Evolutionary conservation across 2,329 filamentous ascomycete genomes (phyloP), one percentile per base, ranked within the genome.

Genomic region (Alternaria sp.): DNA sequence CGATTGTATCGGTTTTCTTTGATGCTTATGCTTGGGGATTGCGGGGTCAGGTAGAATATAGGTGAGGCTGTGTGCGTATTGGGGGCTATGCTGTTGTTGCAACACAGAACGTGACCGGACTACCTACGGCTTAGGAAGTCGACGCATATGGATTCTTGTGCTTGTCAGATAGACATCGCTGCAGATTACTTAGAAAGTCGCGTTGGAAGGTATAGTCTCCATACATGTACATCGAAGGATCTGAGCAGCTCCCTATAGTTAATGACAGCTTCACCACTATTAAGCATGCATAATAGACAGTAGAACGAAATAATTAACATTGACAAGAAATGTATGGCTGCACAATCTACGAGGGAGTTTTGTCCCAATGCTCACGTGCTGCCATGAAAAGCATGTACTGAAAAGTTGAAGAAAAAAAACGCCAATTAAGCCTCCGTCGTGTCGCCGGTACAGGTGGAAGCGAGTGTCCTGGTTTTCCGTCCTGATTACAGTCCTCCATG

Each of bases 401-500:
- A 46, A 34, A 54, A 50, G 18, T 25, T 12, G 14, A 54, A 49
- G 28, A 43, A 38, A 11, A 45, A 32, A 54, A 38, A 44, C 44
- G 38, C 40, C 30, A 45, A 38, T 48, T 28, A 64, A 52, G 52
- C 59, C 48, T 20, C 25, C 44, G n/a, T 32, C 20, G 32, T 50
- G 27, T 48, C 22, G 48, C 41, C 11, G 12, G 25, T 41, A 46
- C 48, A 45, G 34, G 12, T 22, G 45, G 36, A 62, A 72, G 53
- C 36, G 62, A 70, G 56, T 66, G 69, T 70, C 66, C 69, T 56
- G 36, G 28, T 57, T 46, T 62, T 27, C 60, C 53, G 43, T 48
- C 57, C 58, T 41, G 40, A 72, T 70, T 72, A 72, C 62, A 32
- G 30, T 64, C 61, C 63, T 61, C 59, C 62, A 45, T 63, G 32